Conservation (phyloP, 2,329 filamentous ascomycete species). For the Bipolaris bicolor region DNA sequence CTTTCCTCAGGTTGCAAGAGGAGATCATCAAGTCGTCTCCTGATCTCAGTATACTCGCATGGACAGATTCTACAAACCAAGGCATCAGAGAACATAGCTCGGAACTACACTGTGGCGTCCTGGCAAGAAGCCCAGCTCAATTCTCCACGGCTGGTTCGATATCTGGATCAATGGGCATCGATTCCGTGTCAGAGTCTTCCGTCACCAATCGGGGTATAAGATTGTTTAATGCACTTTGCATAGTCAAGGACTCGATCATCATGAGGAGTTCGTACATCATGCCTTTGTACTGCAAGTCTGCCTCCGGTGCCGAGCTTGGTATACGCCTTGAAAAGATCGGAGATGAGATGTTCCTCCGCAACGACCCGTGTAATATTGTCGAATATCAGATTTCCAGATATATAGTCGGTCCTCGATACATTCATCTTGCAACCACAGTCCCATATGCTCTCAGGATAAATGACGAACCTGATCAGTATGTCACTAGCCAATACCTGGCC, state of each 20-base stretch:
- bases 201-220: background rate
- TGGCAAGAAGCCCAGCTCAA: background rate
- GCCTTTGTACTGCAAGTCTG: background rate
- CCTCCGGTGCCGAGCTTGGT: background rate
- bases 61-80: background rate
- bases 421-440: background rate
- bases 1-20: constrained; percentile 3
- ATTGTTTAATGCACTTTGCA: background rate
- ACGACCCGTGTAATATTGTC: background rate
- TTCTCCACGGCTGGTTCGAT: background rate
- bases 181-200: background rate
- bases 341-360: background rate
- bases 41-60: constrained; percentile 5
- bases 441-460: background rate
- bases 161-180: background rate
- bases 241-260: background rate
- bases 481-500: background rate
- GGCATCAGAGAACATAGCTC: background rate
- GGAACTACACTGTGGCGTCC: background rate
- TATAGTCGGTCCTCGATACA: background rate
- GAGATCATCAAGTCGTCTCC: constrained; percentile 3
- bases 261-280: background rate
- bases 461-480: background rate
- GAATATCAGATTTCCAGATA: background rate
- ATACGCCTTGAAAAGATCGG: background rate